Evolutionary conservation across 2,329 filamentous ascomycete species (phyloP), one percentile per base, ranked within the genome.

Genomic region (Septoria petroselini): DNA sequence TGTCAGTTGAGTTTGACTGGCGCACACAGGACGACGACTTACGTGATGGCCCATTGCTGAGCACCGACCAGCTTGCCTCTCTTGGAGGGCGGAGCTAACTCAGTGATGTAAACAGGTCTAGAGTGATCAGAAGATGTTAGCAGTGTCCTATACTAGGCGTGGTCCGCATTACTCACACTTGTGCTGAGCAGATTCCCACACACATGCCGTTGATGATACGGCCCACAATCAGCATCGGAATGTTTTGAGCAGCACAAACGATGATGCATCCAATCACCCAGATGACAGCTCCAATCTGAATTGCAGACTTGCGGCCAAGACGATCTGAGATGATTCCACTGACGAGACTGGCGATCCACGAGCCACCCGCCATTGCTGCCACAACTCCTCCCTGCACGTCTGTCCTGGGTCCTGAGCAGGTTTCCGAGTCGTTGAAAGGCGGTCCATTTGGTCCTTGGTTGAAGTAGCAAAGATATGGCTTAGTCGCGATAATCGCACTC

Each of bases 31-130:
- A n/a, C n/a, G n/a, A n/a, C n/a, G n/a, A n/a, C n/a, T n/a, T n/a
- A n/a, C n/a, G 85, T 86, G 53, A 90, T 88, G 19, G 84, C 83
- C 74, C 84, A 85, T 66, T 89, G 85, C 65, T 89, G 85, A 35
- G 81, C 78, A 44, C 84, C 82, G 12, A 90, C 83, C 27, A 90
- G 74, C 35, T 82, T 77, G 12, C 84, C 84, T 54, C 84, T 77
- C 60, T 73, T 74, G 27, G 67, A 68, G 1, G 77, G 75, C 39
- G 79, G 78, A 14, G 83, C 80, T 23, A 86, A 74, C 64, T 87
- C 84, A 17, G 82, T 78, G 17, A 86, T 78, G 62, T 86, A 86
- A 21, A 86, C 82, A 3, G 83, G 82, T n/a, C n/a, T n/a, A n/a
- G n/a, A n/a, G n/a, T n/a, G n/a, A n/a, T n/a, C n/a, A n/a, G n/a